Base-by-base conservation (phyloP, 2,329 filamentous ascomycete genomes). In the Lasiodiplodia citricola region DNA sequence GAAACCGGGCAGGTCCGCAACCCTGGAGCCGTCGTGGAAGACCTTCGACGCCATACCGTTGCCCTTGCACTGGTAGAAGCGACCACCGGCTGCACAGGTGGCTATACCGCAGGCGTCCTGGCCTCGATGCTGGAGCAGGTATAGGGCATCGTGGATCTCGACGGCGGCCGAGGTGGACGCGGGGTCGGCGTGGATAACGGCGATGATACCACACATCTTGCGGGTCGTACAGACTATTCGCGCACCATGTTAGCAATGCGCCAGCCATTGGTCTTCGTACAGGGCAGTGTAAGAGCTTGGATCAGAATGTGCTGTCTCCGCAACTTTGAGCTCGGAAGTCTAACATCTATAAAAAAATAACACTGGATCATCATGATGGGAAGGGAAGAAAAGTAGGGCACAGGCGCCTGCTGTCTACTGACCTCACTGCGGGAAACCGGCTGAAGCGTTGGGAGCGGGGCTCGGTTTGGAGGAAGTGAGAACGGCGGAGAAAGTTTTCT, bases 81-180 rank as follows among this genome's bases (percentile, higher is more conserved):
- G 87, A 70, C 94, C 94, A 44, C 92, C 92, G 16, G 83, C 86
- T 73, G 87, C 90, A 85, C 85, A 93, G 74, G 84, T 92, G 62
- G 93, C 89, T 73, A 97, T 95, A 71, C 94, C 94, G 67, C 90
- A 92, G 62, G 94, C 94, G 90, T 97, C 94, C 80, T 96, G 93
- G 66, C 93, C 92, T 75, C 92, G 87, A 78, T 94, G 80, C 71
- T 81, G 71, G 52, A 76, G 75, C 62, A 75, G 75, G 56, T 75
- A 75, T 1, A 74, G 68, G 25, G 80, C 80, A 75, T 82, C 80
- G 71, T 83, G 81, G n/a, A 82, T 78, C 70, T 82, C 81, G 60
- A 81, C 77, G 71, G 78, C 84, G 72, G 75, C 80, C 25, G 73
- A 72, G 38, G 69, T 71, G 18, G 72, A 79, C 70, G 78, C 75